Base-by-base conservation (phyloP, 805 yeast genomes). In the Lipomyces spencermartinsiae region DNA sequence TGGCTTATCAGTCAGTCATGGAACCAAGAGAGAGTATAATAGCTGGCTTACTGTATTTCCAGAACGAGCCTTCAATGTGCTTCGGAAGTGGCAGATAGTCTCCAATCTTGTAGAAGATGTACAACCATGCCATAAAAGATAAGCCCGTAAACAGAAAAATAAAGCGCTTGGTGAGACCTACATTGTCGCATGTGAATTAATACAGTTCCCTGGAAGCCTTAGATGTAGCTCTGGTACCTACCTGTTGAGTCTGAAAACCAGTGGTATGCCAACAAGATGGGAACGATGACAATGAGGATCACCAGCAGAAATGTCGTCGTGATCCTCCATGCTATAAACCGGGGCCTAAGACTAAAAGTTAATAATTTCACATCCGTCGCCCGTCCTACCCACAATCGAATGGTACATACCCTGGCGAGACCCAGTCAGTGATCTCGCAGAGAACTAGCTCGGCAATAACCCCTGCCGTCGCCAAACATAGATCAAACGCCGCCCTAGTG, bases 391-490 rank as follows among this genome's bases (percentile, higher is more conserved):
- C 16, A 4, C 16, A 53, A 7, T 25, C 12, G 68, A 59, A 19
- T 59, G 31, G 19, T 7, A 54, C 72, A 7, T 49, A 69, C 72
- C 73, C 59, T 71, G 73, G 65, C 65, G 68, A 35, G 46, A 62
- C 59, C 77, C 79, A 34, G 76, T 76, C 68, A 63, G 66, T 58
- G 61, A 81, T 78, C 64, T 80, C 83, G 69, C 82, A 80, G 51
- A 81, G 73, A 9, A 79, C 81, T 53, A 80, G 76, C 70, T 78
- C 77, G 39, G 77, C 74, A 8, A 79, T 67, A n/a, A 77, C 74
- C n/a, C 72, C 72, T n/a, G 72, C 72, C 7, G 72, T 68, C 10
- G 71, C 72, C 35, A 69, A 65, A 39, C 72, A 64, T 19, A 69
- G 33, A 39, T 69, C 71, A 53, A 69, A 69, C 16, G 65, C 68